Conservation (phyloP, 345 rosid genomes). For the Turritis glabra region DNA sequence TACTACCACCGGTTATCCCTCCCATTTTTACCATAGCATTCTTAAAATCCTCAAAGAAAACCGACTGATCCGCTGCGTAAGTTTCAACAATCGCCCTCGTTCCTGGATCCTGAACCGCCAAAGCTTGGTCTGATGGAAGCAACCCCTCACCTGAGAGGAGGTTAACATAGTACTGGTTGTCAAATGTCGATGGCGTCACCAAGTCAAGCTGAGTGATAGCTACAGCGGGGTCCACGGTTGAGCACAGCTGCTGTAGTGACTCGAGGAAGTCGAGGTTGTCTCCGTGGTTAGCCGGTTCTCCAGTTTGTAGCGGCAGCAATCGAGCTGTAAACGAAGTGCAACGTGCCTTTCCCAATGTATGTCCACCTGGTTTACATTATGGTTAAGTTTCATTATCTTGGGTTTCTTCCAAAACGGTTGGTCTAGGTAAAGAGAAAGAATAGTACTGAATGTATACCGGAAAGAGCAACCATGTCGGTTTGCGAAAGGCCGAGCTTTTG, state of each 20-base stretch:
- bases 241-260: conserved; percentile 65
- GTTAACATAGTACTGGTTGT: conserved; percentile 78
- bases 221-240: conserved; percentile 29
- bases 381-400: neutral
- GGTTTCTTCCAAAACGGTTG: neutral
- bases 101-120: conserved; percentile 48
- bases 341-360: conserved; percentile 78
- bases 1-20: conserved; percentile 36
- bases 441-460: conserved; percentile 44
- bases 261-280: conserved; percentile 59
- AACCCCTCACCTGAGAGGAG: conserved; percentile 76
- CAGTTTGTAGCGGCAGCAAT: conserved; percentile 41
- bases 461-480: conserved; percentile 72
- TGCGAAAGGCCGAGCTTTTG: conserved; percentile 70
- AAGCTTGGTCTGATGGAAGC: conserved; percentile 78
- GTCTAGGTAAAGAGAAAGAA: conserved; percentile 2
- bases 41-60: conserved; percentile 69
- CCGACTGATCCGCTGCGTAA: conserved; percentile 50
- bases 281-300: conserved; percentile 41
- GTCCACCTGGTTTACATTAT: conserved; percentile 55
- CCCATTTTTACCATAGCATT: conserved; percentile 73
- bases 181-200: conserved; percentile 73
- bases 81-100: conserved; percentile 55
- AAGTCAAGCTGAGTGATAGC: conserved; percentile 64
- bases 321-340: conserved; percentile 69